Base-by-base conservation (phyloP, 2,329 filamentous ascomycete species). In the Pseudopyrenochaeta lycopersici region DNA sequence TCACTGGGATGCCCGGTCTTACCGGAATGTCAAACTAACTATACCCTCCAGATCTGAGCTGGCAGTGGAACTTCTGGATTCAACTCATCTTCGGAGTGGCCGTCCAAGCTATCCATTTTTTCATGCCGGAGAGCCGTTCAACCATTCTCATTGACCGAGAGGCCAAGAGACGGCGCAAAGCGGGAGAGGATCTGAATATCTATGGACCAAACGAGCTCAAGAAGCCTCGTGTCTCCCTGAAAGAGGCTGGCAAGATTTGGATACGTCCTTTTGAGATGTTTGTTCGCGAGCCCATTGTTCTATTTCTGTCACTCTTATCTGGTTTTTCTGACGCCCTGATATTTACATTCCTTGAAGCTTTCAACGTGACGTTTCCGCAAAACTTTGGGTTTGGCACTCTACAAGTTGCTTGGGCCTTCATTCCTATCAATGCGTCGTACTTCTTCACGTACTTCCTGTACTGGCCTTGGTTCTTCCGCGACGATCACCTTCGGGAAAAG, bases 21-120 rank as follows among this genome's bases (percentile, higher is more conserved):
- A 87, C 0, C 90, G 90, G 65, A 82, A 85, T 10, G 82, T 90
- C 70, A 73, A 82, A 33, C 23, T 46, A 20, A 46, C 21, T 17
- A 15, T 17, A 58, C 77, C 87, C 0, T 78, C 83, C 9, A 63
- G 62, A 77, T 56, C 63, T 82, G 6, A 55, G 70, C 18, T 93
- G 90, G 89, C 83, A 82, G 60, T 92, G 88, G 88, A 86, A 82
- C 47, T 92, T 93, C 71, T 94, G 90, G 90, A 88, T 93, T 52
- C 89, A 92, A 74, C 84, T 94, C 60, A 91, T 93, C 62, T 88
- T 94, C 50, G 90, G 91, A 14, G 87, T 77, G 7, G 80, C 83
- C 31, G 84, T 90, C 1, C 90, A 93, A 69, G 35, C 84, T 2
- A 66, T 90, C 4, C 89, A 92, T 68, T 77, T 88, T 42, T 70